Evolutionary conservation across 2,329 filamentous ascomycete species (phyloP), one percentile per base, ranked within the genome.

Genomic region (Aspergillus fructus): DNA sequence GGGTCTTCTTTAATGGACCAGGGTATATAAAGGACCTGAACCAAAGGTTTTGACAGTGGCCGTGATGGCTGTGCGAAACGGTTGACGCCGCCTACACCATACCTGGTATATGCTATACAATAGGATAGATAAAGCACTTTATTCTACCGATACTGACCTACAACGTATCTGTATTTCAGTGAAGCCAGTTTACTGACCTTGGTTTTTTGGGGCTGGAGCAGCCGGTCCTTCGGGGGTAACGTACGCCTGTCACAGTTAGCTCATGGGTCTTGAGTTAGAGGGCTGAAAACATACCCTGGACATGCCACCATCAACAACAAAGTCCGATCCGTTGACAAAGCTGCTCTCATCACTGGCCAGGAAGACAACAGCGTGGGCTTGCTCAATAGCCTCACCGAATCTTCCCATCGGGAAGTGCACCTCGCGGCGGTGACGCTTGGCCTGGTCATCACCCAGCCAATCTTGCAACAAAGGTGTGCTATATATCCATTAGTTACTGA

Each of bases 291-390:
- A 79, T 83, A 82, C 90, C 51, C 17, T 96, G 68, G 87, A 93
- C 90, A 99, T 91, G 59, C 93, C 93, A 58, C 94, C 94, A 69
- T 99, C 94, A 24, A 97, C 92, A 4, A 96, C 89, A 78, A 97
- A 96, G 72, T 97, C 94, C 58, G 85, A 89, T 11, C 90, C 92
- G 64, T 94, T 96, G 69, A 96, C 89, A 68, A 96, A 96, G 79
- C 89, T 91, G 69, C 88, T 87, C 80, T 96, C 91, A 65, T 96
- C 91, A 64, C 88, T 92, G 8, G 91, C 91, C 59, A 96, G 77
- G 79, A 96, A 96, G 7, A 96, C 72, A 0, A 96, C 92, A 6
- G 90, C 92, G 62, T 96, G 89, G 0, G 92, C 92, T 79, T 96
- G 92, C 81, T 97, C 92, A 59, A 96, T 79, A n/a, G 93, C 90